These are phyloP conservation scores for Astraeus odoratus DNA, from an alignment of 768 basidiomycete species.

Conservation along the genomic window DNA sequence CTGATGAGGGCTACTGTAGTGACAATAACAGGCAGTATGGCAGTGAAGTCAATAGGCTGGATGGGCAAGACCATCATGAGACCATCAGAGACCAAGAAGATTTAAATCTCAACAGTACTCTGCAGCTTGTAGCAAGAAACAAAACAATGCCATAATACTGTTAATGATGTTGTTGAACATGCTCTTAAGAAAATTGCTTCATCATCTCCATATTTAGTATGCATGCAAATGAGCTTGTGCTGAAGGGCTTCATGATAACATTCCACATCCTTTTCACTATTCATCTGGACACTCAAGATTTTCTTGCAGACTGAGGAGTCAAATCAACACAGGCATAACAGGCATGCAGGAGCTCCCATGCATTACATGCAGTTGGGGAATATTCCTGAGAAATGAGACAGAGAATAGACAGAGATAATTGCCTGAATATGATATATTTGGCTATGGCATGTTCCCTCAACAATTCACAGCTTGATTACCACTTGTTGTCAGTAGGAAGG, in stretches of 20 bases:
- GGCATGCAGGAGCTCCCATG: background rate
- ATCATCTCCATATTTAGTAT: background rate
- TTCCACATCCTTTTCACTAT: accelerated
- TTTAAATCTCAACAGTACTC: too few species aligned
- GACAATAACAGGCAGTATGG: too few species aligned
- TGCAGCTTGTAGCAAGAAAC: too few species aligned
- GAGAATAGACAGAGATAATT: background rate
- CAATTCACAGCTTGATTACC: constrained; percentile 1
- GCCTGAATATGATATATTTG: background rate
- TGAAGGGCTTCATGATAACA: background rate
- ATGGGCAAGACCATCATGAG: too few species aligned
- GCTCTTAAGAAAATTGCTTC: constrained; percentile 1
- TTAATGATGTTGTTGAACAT: too few species aligned
- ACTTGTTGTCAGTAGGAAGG: background rate
- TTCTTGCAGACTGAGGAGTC: background rate
- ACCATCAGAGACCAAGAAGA: too few species aligned
- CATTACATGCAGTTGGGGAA: background rate
- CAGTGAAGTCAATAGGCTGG: too few species aligned
- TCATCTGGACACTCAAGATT: background rate
- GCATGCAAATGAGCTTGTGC: background rate
- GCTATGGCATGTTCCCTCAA: background rate
- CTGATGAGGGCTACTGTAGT: too few species aligned
- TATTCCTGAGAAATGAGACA: background rate
- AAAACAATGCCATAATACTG: too few species aligned
- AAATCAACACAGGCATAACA: background rate